Evolutionary conservation across 805 yeast species (phyloP).

Genomic region (Candida taoyuanica): DNA sequence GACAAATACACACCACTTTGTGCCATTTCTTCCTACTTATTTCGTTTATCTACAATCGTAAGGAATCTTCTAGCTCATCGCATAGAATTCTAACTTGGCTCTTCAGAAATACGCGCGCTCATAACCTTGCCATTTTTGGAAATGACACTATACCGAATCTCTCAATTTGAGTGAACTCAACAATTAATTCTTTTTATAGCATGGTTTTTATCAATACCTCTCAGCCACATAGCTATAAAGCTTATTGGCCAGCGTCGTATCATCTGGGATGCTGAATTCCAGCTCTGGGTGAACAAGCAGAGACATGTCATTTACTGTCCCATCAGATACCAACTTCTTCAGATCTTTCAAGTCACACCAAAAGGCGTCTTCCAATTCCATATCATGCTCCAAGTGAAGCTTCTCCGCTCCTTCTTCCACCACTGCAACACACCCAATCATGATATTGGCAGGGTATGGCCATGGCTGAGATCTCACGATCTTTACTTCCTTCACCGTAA

Average conservation of each 20-base stretch:
- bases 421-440: constrained; percentile 86
- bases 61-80: neutral
- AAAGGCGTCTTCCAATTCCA: constrained; percentile 76
- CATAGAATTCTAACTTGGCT: too few relatives aligned
- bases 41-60: neutral
- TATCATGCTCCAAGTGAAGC: constrained; percentile 61
- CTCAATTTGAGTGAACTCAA: too few relatives aligned
- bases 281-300: constrained; percentile 13
- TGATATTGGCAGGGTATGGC: constrained; percentile 94
- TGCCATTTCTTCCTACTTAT: constrained; percentile 4
- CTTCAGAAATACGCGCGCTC: too few relatives aligned
- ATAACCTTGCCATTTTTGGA: neutral
- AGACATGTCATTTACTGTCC: constrained; percentile 22
- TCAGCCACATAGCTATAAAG: constrained; percentile 24
- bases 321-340: constrained; percentile 32
- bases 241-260: constrained; percentile 24
- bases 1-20: constrained; percentile 13
- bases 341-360: constrained; percentile 70
- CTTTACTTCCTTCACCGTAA: constrained; percentile 47
- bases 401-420: constrained; percentile 50
- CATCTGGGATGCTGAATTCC: constrained; percentile 23
- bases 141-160: too few relatives aligned
- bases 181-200: too few relatives aligned
- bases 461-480: constrained; percentile 85
- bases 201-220: constrained; percentile 12